Base-by-base conservation (phyloP, 495 filamentous ascomycete genomes). In the Aspergillus wentii region DNA sequence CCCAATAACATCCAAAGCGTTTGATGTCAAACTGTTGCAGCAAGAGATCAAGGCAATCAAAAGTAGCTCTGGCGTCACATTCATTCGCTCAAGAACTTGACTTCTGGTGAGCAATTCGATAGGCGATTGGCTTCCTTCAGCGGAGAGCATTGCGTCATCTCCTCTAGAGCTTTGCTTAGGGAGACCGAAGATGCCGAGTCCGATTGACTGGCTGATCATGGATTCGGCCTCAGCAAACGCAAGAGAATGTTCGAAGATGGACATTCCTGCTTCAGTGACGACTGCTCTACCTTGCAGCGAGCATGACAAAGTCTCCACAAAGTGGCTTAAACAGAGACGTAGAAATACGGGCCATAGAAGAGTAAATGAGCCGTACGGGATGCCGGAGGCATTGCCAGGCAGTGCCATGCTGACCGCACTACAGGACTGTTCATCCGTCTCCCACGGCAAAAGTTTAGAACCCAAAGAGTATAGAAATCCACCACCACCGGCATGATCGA, bases 191-290 rank as follows among this genome's bases (percentile, higher is more conserved):
- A 83, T 46, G 8, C 78, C 76, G 46, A 85, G 77, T 2, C 83
- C 85, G 2, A 94, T 72, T 4, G 83, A 80, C 38, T 76, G 82
- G 50, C 81, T 77, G 27, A 94, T 78, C 44, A 87, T 82, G 8
- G 86, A 83, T 54, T 98, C 94, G 3, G 92, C 88, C 58, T 98
- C 94, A 1, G 92, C 88, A 61, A 97, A 98, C 0, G 92, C 92
- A 10, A 98, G 68, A 0, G 92, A 97, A 54, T 95, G 88, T 48
- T 98, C 92, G 54, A 98, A 92, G 14, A 97, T 75, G 0, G 90
- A 95, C 86, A 97, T 96, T 5, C 90, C 88, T 1, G 88, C 92
- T 62, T 97, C 92, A 0, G 88, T 81, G 41, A 82, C 76, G 5
- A 83, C 71, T 3, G 73, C 71, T 8, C 84, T 76, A n/a, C 90